phyloP scores from a whole-genome alignment of 1,284 basidiomycete genomes.

The Marasmius fiardii region DNA sequence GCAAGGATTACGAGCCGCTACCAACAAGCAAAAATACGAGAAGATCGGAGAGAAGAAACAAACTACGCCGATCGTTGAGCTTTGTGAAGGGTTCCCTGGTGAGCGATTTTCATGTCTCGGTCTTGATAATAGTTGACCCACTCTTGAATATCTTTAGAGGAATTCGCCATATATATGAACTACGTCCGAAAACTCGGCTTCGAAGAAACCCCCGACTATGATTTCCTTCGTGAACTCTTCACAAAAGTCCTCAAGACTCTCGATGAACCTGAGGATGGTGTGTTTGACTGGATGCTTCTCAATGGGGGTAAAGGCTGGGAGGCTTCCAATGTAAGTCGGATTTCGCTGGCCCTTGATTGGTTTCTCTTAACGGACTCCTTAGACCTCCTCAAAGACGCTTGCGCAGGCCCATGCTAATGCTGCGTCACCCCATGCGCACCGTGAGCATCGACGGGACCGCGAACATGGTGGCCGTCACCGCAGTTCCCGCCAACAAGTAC shows the following conservation, averaged over 20 bases:
- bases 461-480: conserved; percentile 42
- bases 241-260: conserved; percentile 87
- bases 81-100: conserved; percentile 97
- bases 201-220: conserved; percentile 96
- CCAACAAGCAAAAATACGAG: conserved; percentile 98
- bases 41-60: conserved; percentile 99
- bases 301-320: conserved; percentile 90
- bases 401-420: conserved; percentile 52
- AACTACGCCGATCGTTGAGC: conserved; percentile 86
- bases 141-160: conserved; percentile 52
- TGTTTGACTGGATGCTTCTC: conserved; percentile 97
- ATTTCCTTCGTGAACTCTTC: conserved; percentile 94
- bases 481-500: conserved; percentile 47
- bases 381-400: conserved; percentile 39
- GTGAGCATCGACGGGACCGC: conserved; percentile 48
- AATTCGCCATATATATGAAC: conserved; percentile 96
- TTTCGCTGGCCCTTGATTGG: background rate
- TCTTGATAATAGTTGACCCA: conserved; percentile 2
- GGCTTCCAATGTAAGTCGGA: conserved; percentile 60
- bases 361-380: conserved; percentile 11
- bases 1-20: conserved; percentile 94
- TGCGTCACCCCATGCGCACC: conserved; percentile 47
- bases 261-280: conserved; percentile 88
- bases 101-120: conserved; percentile 25
- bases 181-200: conserved; percentile 95